Conservation (phyloP, 2,329 filamentous ascomycete species). For the Neofusicoccum kwambonambiense region DNA sequence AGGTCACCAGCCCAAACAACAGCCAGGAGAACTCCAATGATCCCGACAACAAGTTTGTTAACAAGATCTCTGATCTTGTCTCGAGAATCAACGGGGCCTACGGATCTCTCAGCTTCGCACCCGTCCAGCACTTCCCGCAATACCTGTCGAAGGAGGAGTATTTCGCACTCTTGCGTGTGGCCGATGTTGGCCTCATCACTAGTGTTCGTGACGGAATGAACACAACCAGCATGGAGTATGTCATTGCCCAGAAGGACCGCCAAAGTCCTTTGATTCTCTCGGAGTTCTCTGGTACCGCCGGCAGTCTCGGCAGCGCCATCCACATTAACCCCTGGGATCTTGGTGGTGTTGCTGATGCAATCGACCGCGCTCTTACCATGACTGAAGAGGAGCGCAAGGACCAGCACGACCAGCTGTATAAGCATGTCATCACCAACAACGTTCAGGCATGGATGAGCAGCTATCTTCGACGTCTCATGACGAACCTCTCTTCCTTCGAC, state of each 20-base stretch:
- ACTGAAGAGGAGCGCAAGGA: slow-evolving; percentile 60
- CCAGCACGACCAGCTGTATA: slow-evolving; percentile 74
- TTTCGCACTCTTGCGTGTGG: slow-evolving; percentile 85
- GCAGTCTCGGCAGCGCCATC: slow-evolving; percentile 79
- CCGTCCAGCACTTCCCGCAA: slow-evolving; percentile 92
- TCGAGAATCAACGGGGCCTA: slow-evolving; percentile 89
- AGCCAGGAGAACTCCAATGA: slow-evolving; percentile 74
- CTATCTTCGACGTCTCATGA: slow-evolving; percentile 75
- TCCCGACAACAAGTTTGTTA: slow-evolving; percentile 75
- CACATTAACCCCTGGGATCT: slow-evolving; percentile 98
- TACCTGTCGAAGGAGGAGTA: slow-evolving; percentile 90
- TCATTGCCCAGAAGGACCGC: slow-evolving; percentile 84
- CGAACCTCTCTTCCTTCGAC: slow-evolving; percentile 74
- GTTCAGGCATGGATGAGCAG: slow-evolving; percentile 82
- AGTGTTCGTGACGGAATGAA: slow-evolving; percentile 98
- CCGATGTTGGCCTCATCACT: slow-evolving; percentile 90
- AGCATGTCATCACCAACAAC: slow-evolving; percentile 80
- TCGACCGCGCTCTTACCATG: slow-evolving; percentile 81
- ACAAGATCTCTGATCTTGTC: slow-evolving; percentile 86
- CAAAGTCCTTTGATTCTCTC: slow-evolving; percentile 89
- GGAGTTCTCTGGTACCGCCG: slow-evolving; percentile 93
- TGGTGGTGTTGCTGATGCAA: slow-evolving; percentile 76
- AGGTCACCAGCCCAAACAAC: slow-evolving; percentile 86
- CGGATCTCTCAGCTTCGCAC: slow-evolving; percentile 83
- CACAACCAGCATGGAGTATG: slow-evolving; percentile 91